phyloP scores from a whole-genome alignment of 345 rosid species.

The Citrus sp. region DNA sequence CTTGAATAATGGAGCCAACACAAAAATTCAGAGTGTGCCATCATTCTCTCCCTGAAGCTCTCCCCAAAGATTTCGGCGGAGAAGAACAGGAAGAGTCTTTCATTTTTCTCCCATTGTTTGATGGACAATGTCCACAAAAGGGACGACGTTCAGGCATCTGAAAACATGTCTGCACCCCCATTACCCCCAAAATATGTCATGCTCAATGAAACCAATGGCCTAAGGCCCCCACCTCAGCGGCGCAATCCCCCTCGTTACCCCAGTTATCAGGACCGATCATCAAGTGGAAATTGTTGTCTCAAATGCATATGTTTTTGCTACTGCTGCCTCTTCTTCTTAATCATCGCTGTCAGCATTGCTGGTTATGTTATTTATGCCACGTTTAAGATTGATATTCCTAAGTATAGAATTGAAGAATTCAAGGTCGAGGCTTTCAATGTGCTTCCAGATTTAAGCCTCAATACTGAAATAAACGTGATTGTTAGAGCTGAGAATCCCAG shows the following conservation, averaged over 20 bases:
- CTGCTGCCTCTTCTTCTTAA: slow-evolving; percentile 35
- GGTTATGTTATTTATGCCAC: slow-evolving; percentile 16
- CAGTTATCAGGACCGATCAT: background rate
- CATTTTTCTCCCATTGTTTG: slow-evolving; percentile 2
- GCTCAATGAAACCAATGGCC: slow-evolving; percentile 21
- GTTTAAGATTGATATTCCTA: slow-evolving; percentile 37
- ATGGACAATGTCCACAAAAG: slow-evolving; percentile 32
- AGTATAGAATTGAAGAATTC: slow-evolving; percentile 30
- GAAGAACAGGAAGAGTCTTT: slow-evolving; percentile 9
- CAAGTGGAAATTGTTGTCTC: slow-evolving; percentile 21
- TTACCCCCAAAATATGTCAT: slow-evolving; percentile 36
- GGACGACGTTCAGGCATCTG: slow-evolving; percentile 17
- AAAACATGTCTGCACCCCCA: slow-evolving; percentile 20
- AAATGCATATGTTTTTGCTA: slow-evolving; percentile 45
- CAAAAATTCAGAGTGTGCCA: background rate
- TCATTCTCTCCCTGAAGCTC: background rate
- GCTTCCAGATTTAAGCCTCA: slow-evolving; percentile 33
- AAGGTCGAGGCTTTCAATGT: slow-evolving; percentile 30
- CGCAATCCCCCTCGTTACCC: slow-evolving; percentile 40
- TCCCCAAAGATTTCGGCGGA: background rate
- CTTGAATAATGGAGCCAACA: slow-evolving; percentile 24
- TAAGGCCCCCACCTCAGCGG: slow-evolving; percentile 39
- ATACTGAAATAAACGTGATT: slow-evolving; percentile 30
- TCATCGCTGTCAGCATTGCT: slow-evolving; percentile 23
- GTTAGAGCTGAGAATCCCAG: slow-evolving; percentile 48